Percentiles rank a stretch among this genome's conserved stretches.
phyloP scores from a whole-genome alignment of 345 rosid genomes.

The Syzygium grande region DNA sequence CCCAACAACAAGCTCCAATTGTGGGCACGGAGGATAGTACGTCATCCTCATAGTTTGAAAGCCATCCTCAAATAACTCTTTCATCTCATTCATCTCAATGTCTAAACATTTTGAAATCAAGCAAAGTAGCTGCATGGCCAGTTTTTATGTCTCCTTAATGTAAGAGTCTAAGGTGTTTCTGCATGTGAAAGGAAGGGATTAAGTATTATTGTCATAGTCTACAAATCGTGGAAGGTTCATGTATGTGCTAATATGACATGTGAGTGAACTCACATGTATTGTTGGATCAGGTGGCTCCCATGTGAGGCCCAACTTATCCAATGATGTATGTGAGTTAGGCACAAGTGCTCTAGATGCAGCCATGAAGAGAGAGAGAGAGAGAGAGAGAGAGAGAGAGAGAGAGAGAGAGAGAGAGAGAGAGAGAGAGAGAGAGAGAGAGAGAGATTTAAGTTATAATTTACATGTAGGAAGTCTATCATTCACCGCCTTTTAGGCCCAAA shows the following conservation, averaged over 20 bases:
- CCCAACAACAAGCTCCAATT: conserved; percentile 15
- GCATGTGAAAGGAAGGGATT: neutral
- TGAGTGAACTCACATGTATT: neutral
- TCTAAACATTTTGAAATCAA: conserved; percentile 11
- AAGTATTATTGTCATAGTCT: neutral
- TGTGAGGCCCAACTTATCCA: neutral
- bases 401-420: too few species aligned
- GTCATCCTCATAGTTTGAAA: conserved; percentile 18
- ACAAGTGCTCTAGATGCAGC: too few species aligned
- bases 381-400: too few species aligned
- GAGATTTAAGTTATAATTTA: too few species aligned
- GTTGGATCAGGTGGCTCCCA: neutral
- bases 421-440: too few species aligned
- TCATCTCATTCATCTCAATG: conserved; percentile 7
- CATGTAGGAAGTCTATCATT: too few species aligned
- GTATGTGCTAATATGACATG: neutral
- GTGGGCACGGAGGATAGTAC: conserved; percentile 9
- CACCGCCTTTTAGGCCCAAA: too few species aligned
- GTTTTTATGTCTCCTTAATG: conserved; percentile 11
- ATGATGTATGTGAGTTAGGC: too few species aligned
- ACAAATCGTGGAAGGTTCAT: neutral
- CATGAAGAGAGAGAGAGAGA: too few species aligned
- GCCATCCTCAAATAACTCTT: conserved; percentile 28
- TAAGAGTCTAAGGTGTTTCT: conserved; percentile 25
- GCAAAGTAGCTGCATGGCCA: conserved; percentile 10